Evolutionary conservation across 805 yeast genomes (phyloP).

Genomic region (Tetrapisispora fleetii): DNA sequence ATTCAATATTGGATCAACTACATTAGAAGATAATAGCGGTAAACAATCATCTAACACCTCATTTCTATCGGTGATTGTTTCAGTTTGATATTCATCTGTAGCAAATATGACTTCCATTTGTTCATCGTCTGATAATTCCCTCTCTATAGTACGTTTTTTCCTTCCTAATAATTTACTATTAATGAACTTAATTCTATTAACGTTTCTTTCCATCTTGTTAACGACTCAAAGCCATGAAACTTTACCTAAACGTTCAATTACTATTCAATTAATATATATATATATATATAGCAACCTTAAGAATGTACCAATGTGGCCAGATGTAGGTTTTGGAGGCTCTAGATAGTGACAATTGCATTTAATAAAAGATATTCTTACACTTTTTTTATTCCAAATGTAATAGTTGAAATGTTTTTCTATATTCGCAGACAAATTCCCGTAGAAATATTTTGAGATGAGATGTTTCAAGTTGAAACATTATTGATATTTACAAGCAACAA

Average conservation of each 20-base stretch:
- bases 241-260: too few relatives aligned
- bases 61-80: conserved; percentile 21
- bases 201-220: not conserved
- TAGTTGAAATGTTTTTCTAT: not conserved
- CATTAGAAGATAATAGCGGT: conserved; percentile 5
- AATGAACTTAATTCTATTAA: conserved; percentile 8
- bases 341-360: too few relatives aligned
- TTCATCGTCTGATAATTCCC: conserved; percentile 6
- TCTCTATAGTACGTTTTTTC: conserved; percentile 12
- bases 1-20: conserved; percentile 7
- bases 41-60: conserved; percentile 17
- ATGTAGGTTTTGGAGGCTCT: too few relatives aligned
- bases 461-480: conserved; percentile 3
- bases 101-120: conserved; percentile 10
- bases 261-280: not conserved
- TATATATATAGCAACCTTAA: too few relatives aligned
- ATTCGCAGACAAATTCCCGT: not conserved
- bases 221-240: not conserved
- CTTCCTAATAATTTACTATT: conserved; percentile 16
- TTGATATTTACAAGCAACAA: not conserved
- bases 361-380: too few relatives aligned
- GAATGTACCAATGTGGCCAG: too few relatives aligned
- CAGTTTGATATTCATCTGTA: conserved; percentile 22
- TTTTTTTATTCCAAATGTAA: not conserved
- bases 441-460: not conserved